Percentiles rank a stretch among this genome's conserved stretches.
Evolutionary conservation across 306 rosid species (phyloP).

Genomic region (Prunus mira): DNA sequence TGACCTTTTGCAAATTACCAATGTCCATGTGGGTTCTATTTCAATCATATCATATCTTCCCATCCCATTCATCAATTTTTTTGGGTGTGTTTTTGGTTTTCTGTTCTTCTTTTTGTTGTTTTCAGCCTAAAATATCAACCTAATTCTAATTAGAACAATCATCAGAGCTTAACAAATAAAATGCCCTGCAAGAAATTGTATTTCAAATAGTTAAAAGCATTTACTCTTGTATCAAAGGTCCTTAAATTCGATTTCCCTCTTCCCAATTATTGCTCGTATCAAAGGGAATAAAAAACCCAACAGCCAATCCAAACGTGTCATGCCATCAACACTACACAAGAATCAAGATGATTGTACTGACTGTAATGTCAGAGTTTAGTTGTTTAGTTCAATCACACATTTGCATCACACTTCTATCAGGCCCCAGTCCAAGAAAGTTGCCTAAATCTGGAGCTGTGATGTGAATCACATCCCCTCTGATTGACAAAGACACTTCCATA

Average conservation of each 20-base stretch:
- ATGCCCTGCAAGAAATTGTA: no score
- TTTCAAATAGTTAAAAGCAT: no score
- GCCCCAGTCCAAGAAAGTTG: no score
- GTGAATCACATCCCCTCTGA: no score
- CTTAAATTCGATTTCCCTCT: no score
- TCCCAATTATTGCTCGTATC: no score
- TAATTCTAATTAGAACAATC: not conserved
- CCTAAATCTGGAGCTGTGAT: no score
- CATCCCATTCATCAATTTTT: not conserved
- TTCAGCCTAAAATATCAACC: not conserved
- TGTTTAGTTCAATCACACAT: not conserved
- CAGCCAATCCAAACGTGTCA: not conserved
- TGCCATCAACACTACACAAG: not conserved
- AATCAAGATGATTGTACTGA: not conserved
- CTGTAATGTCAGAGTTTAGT: no score
- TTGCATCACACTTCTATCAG: no score
- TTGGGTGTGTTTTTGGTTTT: not conserved
- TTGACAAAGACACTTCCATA: no score
- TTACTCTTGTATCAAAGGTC: accelerated
- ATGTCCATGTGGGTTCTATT: conserved; percentile 13
- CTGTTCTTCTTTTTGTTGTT: not conserved
- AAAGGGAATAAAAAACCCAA: not conserved
- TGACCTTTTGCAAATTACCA: not conserved
- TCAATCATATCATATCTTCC: not conserved
- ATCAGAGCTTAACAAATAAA: no score